Evolutionary conservation across 2,329 filamentous ascomycete genomes (phyloP).

Genomic region (Botrytis hyacinthi): DNA sequence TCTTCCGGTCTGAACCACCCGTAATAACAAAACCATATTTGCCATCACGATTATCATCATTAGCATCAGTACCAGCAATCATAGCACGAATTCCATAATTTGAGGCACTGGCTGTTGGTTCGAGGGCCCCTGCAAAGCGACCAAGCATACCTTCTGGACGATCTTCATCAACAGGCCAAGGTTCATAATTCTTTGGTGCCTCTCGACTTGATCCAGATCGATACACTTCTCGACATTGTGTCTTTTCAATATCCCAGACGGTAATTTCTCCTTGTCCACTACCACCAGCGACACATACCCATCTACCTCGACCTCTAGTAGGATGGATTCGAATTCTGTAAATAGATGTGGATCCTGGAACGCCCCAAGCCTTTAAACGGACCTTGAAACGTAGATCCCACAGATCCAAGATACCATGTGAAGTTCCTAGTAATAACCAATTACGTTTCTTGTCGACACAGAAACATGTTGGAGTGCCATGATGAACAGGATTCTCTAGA

Average conservation of each 20-base stretch:
- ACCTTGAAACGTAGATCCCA: constrained; percentile 97
- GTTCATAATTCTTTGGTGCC: constrained; percentile 66
- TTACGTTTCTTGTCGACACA: constrained; percentile 81
- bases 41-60: constrained; percentile 68
- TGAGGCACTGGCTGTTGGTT: constrained; percentile 51
- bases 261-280: constrained; percentile 86
- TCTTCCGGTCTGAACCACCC: constrained; percentile 82
- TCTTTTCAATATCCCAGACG: constrained; percentile 93
- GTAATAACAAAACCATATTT: constrained; percentile 83
- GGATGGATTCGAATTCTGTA: constrained; percentile 79
- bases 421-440: constrained; percentile 89
- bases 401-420: constrained; percentile 86
- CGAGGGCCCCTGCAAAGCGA: constrained; percentile 75
- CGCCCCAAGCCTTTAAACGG: constrained; percentile 81
- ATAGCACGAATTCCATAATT: constrained; percentile 72
- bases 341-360: constrained; percentile 76
- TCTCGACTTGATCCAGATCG: constrained; percentile 62
- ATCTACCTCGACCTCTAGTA: constrained; percentile 72
- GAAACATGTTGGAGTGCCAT: constrained; percentile 89
- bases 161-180: constrained; percentile 89
- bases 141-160: constrained; percentile 81
- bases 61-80: constrained; percentile 66
- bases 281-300: constrained; percentile 86
- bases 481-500: constrained; percentile 83
- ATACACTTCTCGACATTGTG: constrained; percentile 84